These are phyloP conservation scores for Penicillium sp. DNA, from an alignment of 2,329 filamentous ascomycete species.

Conservation along the genomic window DNA sequence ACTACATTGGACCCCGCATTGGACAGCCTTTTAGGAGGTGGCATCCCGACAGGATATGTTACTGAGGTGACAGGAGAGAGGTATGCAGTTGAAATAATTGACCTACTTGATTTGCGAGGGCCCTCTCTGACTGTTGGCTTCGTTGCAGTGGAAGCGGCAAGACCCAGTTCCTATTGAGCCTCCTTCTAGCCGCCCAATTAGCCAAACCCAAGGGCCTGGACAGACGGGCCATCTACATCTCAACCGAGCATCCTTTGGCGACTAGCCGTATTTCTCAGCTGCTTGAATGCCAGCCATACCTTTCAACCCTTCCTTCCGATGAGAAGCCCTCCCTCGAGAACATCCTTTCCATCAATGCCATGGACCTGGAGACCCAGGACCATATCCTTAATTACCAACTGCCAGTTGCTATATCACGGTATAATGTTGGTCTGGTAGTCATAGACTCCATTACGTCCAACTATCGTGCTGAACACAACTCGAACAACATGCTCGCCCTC, in stretches of 20 bases:
- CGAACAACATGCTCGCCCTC: slow-evolving; percentile 57
- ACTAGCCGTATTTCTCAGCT: slow-evolving; percentile 83
- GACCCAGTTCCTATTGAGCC: slow-evolving; percentile 85
- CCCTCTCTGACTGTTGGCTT: slow-evolving; percentile 11
- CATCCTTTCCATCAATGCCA: slow-evolving; percentile 79
- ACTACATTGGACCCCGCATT: slow-evolving; percentile 78
- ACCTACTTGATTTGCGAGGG: slow-evolving; percentile 7
- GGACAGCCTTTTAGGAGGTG: slow-evolving; percentile 74
- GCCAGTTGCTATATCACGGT: slow-evolving; percentile 77
- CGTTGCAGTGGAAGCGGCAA: slow-evolving; percentile 77
- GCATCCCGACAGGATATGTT: slow-evolving; percentile 78
- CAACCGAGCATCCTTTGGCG: slow-evolving; percentile 84
- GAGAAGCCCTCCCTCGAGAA: slow-evolving; percentile 69
- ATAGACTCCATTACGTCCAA: slow-evolving; percentile 94
- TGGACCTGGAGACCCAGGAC: slow-evolving; percentile 91
- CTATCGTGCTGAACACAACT: slow-evolving; percentile 78
- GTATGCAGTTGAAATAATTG: slow-evolving; percentile 45
- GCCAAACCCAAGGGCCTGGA: slow-evolving; percentile 71
- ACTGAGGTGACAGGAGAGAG: slow-evolving; percentile 93
- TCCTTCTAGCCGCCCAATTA: slow-evolving; percentile 84
- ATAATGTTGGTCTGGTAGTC: slow-evolving; percentile 79
- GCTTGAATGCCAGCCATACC: slow-evolving; percentile 66
- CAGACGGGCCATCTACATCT: slow-evolving; percentile 85
- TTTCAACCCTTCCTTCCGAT: slow-evolving; percentile 51
- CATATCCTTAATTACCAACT: slow-evolving; percentile 94